These are phyloP conservation scores for Coriaria nepalensis DNA, from an alignment of 306 rosid species.

Conservation along the genomic window DNA sequence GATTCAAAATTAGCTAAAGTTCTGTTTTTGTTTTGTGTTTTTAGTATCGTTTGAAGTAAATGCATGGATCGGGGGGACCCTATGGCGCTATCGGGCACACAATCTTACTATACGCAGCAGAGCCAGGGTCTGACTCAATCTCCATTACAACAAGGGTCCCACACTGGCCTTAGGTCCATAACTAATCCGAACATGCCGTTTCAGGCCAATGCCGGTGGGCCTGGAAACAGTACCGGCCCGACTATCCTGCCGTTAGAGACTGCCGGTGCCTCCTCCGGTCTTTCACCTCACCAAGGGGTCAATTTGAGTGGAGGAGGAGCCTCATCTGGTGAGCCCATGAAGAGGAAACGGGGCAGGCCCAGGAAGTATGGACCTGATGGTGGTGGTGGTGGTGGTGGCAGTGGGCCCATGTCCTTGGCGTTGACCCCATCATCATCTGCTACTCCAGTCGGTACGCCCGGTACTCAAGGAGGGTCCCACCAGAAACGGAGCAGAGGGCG, in stretches of 20 bases:
- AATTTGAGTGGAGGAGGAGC: too few relatives aligned
- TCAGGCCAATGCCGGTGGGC: conserved; percentile 48
- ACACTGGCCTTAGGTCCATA: too few relatives aligned
- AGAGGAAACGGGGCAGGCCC: conserved; percentile 49
- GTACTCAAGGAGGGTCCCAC: conserved; percentile 14
- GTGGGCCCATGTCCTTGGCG: conserved; percentile 4
- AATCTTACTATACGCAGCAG: conserved; percentile 64
- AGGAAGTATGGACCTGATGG: conserved; percentile 40
- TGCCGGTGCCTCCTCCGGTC: too few relatives aligned
- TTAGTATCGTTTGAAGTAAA: conserved; percentile 19
- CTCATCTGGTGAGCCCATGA: conserved; percentile 10
- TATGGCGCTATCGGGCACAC: conserved; percentile 65
- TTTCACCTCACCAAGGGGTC: too few relatives aligned
- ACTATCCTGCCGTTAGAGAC: too few relatives aligned
- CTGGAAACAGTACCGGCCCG: too few relatives aligned
- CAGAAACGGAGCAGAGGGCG: conserved; percentile 37
- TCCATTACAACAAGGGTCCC: too few relatives aligned
- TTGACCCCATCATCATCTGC: conserved; percentile 12
- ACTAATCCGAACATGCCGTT: conserved; percentile 32
- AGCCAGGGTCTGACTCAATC: conserved; percentile 17
- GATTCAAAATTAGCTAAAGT: too few relatives aligned
- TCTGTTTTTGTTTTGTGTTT: too few relatives aligned
- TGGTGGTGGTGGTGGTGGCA: conserved; percentile 5
- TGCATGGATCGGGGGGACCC: conserved; percentile 98
- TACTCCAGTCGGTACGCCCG: too few relatives aligned